Evolutionary conservation across 2,329 filamentous ascomycete genomes (phyloP), one percentile per base, ranked within the genome.

Genomic region (Shiraia bambusicola): DNA sequence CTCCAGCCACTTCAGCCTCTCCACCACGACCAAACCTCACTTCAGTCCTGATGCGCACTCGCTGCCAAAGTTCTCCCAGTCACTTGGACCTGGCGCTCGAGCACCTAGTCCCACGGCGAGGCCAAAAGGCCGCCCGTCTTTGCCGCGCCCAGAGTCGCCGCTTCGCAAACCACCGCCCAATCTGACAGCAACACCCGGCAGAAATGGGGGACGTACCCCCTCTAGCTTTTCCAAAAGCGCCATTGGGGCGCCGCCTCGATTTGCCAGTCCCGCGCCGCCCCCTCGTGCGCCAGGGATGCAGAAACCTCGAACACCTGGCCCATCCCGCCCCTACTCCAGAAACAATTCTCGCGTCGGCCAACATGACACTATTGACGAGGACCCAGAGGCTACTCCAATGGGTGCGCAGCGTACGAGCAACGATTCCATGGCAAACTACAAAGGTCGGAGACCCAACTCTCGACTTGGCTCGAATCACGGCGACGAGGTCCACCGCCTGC

Each of bases 71-170:
- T 93, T 96, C 72, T 93, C 89, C 64, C 88, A 94, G 69, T 94
- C 91, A 0, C 76, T 95, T 31, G 90, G 90, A 1, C 87, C 87
- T 6, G 81, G 82, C 28, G 71, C 66, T 17, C 80, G 86, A 61
- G 82, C 84, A 19, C 67, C 83, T 16, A 92, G 86, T 59, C 88
- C 90, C 2, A 74, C 80, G 34, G 80, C 84, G 56, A 91, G 87
- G 65, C 73, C 79, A 4, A 83, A 80, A 54, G 72, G 82, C 31
- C 82, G 90, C 43, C 83, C 84, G 7, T 95, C 91, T 2, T 75
- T 95, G n/a, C 82, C 87, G 37, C 86, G 91, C 22, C 87, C 93
- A 4, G 91, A 95, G 51, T 96, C 92, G 2, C 93, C 92, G 3
- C 76, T 87, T 26, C 83, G 87, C 53, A 85, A 81, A 56, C 71